Base-by-base conservation (phyloP, 2,329 filamentous ascomycete species). In the Didymella sp. region DNA sequence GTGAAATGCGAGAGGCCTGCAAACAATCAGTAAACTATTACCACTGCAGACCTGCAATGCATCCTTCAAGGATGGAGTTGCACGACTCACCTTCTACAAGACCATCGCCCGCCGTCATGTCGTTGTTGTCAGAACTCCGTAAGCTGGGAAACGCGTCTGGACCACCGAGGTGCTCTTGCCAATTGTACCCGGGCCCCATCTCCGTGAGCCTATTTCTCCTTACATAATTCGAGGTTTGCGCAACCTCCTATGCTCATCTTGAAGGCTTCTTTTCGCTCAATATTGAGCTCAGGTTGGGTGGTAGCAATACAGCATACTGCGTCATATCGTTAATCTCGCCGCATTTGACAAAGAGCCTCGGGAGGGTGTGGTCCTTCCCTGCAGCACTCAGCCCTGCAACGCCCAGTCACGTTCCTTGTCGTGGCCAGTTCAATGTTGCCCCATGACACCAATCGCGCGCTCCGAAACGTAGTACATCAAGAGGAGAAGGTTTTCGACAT, bases 1-100 rank as follows among this genome's bases (percentile, higher is more conserved):
- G 80, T 69, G 49, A 69, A 62, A 73, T 75, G 79, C 60, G 70
- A 60, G 40, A 70, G 62, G 62, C 66, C 73, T 74, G 46, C 6
- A 19, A 24, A 43, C 30, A 38, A 25, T 72, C 53, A 71, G 65
- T 61, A 45, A 35, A 41, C 28, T 24, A 19, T 27, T 21, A 40
- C 13, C 17, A 25, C n/a, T 24, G 45, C 57, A 37, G 51, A 47
- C 21, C 19, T 8, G 46, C 15, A 12, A 44, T 50, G 17, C 43
- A 15, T n/a, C 15, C 35, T 17, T 8, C 9, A 17, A 6, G 13
- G 17, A 38, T 17, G 21, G 9, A 22, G 22, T 31, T 38, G 47
- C 15, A 59, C 56, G 38, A 58, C 64, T 56, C 58, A 63, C 68
- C 67, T 66, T 65, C 59, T 30, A 48, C 31, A 41, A 59, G 49